phyloP scores from a whole-genome alignment of 495 filamentous ascomycete genomes.

The Tuber magnatum region DNA sequence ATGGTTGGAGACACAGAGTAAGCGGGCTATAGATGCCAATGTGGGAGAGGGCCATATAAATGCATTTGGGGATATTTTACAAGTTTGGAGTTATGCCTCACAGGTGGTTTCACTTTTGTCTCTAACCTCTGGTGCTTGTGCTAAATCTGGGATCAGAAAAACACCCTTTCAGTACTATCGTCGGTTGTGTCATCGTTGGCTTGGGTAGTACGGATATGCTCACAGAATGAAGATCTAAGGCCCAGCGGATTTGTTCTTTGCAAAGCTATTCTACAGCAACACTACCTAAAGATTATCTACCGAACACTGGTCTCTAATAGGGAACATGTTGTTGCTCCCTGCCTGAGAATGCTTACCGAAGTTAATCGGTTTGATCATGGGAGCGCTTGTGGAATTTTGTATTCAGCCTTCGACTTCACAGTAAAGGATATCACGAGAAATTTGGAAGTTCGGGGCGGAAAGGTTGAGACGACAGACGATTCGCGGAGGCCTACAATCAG shows the following conservation, averaged over 20 bases:
- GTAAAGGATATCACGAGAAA: conserved; percentile 36
- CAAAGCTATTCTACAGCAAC: conserved; percentile 31
- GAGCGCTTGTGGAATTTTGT: conserved; percentile 29
- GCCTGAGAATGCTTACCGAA: conserved; percentile 38
- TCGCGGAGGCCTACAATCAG: conserved; percentile 34
- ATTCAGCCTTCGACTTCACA: conserved; percentile 38
- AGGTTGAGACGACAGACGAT: conserved; percentile 23
- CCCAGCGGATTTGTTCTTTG: conserved; percentile 27
- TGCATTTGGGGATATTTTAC: conserved; percentile 29
- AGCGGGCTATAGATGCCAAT: conserved; percentile 15
- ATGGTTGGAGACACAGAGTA: conserved; percentile 38
- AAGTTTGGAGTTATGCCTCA: conserved; percentile 39
- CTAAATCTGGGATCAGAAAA: conserved; percentile 25
- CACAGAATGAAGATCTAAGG: conserved; percentile 37
- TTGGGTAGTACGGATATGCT: conserved; percentile 36
- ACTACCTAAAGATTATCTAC: conserved; percentile 37
- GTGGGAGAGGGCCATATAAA: conserved; percentile 22
- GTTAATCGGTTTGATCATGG: conserved; percentile 39
- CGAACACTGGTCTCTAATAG: conserved; percentile 28
- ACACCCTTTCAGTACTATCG: conserved; percentile 24
- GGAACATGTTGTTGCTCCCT: conserved; percentile 32
- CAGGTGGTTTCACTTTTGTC: conserved; percentile 27
- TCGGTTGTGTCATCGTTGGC: conserved; percentile 27
- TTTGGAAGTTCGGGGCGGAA: conserved; percentile 26
- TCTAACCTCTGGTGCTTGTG: background rate